Evolutionary conservation across 108 stramenopile genomes (phyloP), one percentile per base, ranked within the genome.

Genomic region (Cylindrotheca closterium): DNA sequence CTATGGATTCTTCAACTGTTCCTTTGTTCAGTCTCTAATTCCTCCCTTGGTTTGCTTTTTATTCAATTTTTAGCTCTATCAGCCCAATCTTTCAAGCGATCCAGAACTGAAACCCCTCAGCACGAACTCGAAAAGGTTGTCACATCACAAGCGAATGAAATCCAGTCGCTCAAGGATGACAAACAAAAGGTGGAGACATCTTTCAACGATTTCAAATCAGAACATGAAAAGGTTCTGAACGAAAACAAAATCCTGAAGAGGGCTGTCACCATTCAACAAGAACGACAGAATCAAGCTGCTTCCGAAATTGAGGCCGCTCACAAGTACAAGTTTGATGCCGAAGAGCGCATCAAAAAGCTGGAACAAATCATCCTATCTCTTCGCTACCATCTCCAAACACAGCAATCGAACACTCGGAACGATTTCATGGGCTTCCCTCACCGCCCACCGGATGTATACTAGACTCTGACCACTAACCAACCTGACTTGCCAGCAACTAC

Each of bases 231-330:
- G 67, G 75, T 79, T 3, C 61, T 75, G 28, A 64, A 85, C 22
- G 92, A 93, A 60, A 93, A 93, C 67, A 81, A 67, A 47, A 83
- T 89, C 32, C 63, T 93, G 42, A 85, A 88, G 61, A 65, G 68
- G 67, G 89, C 87, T 18, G 88, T 93, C 17, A 60, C 85, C 1
- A 90, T 90, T 51, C 88, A 93, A 60, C 92, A 93, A 58, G 92
- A 93, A 45, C 70, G 89, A 51, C 87, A 89, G 55, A 80, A 78
- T 49, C 89, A 93, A 25, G 72, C 86, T 7, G 48, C 30, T 18
- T 45, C 71, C 8, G 86, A 90, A 62, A 60, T 93, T 46, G 85
- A 86, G 51, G 83, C 60, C 29, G 85, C 83, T 17, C 70, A 75
- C n/a, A 59, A 75, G 12, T 85, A 67, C 74, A 90, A 85, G 49